Conservation (phyloP, 805 yeast genomes). For the Candida suzukii region DNA sequence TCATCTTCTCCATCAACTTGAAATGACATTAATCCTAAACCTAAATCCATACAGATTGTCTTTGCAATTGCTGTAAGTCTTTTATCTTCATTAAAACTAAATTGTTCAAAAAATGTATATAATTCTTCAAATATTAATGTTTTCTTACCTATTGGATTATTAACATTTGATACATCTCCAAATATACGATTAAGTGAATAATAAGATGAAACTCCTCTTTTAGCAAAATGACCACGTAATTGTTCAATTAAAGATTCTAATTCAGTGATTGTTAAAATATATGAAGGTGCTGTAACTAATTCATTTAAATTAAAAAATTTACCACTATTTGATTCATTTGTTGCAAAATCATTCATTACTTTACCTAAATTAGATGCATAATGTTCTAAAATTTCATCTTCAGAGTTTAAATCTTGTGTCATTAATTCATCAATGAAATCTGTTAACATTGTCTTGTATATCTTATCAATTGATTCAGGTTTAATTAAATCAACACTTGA, state of each 20-base stretch:
- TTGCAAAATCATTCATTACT: constrained; percentile 3
- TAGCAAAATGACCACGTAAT: constrained; percentile 15
- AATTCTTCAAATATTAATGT: constrained; percentile 3
- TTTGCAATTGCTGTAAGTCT: background rate
- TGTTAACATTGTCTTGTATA: background rate
- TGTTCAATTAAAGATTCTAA: constrained; percentile 29
- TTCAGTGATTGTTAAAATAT: constrained; percentile 18
- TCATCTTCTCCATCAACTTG: background rate
- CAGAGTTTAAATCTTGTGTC: background rate
- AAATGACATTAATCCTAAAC: constrained; percentile 6
- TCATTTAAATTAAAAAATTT: constrained; percentile 2
- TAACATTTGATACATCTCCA: constrained; percentile 5
- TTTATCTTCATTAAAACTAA: background rate
- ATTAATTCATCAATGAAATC: background rate
- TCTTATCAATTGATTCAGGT: background rate
- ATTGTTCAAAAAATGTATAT: constrained; percentile 2
- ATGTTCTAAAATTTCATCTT: constrained; percentile 16
- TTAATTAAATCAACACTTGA: background rate
- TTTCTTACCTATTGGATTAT: constrained; percentile 1
- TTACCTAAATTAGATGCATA: constrained; percentile 18
- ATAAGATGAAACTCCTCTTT: background rate
- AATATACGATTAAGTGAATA: constrained; percentile 5
- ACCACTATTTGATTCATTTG: constrained; percentile 2
- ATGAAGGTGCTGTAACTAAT: background rate
- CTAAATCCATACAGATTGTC: constrained; percentile 3